Evolutionary conservation across 257 asterid genomes (phyloP), one percentile per base, ranked within the genome.

Genomic region (Ocimum tenuiflorum): DNA sequence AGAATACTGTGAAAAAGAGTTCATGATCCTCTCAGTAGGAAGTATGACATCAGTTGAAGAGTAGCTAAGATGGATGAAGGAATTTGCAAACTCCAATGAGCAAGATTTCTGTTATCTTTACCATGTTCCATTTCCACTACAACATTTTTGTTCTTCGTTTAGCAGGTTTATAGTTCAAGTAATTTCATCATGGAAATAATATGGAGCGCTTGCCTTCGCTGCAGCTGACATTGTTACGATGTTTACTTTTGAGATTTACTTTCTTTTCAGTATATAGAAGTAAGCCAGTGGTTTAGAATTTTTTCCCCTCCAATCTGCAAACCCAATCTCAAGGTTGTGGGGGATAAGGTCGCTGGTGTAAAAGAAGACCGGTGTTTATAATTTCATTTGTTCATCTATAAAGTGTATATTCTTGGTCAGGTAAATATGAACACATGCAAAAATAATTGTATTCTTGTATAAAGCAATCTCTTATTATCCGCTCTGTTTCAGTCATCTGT

Each of bases 151-250:
- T 45, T 22, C 23, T 59, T 59, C 35, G 18, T 60, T 62, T 60
- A 52, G 67, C 80, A 71, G 80, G 71, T 66, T 14, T 19, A 27
- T 38, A 12, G 41, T 31, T 11, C 61, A 59, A 50, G 45, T 20
- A 6, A 57, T 41, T 46, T 18, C 52, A 36, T 60, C 69, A 12
- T 45, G 54, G 42, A 33, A 20, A 54, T 27, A n/a, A 65, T 7
- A 14, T 62, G 66, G 69, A 39, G 58, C 33, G 22, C 13, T 57
- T 8, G 3, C 22, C 69, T 20, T 43, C 41, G 70, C 75, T 68
- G 57, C 57, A 22, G 42, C 29, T 68, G n/a, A 24, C 33, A 9
- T 50, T 41, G 41, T 61, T 9, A 7, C 19, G 57, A 27, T 39
- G 17, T 53, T 14, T 41, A 8, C 33, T 24, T 59, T 19, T 35